Conservation (phyloP, 352 stramenopile genomes). For the Pythium rishiriense region DNA sequence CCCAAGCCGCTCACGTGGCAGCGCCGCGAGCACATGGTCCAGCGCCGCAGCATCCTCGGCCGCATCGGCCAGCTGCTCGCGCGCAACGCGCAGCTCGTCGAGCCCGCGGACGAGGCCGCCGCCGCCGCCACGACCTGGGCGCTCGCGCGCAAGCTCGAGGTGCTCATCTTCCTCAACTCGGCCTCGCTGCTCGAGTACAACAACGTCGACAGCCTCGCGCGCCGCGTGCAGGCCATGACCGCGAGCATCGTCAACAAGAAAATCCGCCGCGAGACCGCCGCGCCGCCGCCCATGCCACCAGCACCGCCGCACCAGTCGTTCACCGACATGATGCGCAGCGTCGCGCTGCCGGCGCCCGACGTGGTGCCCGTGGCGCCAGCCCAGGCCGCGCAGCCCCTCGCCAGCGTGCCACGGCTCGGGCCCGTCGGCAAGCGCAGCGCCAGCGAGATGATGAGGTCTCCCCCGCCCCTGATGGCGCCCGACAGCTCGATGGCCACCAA, state of each 20-base stretch:
- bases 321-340: slow-evolving; percentile 26
- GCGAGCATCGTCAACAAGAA: slow-evolving; percentile 86
- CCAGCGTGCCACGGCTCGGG: not conserved
- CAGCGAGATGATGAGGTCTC: slow-evolving; percentile 6
- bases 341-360: slow-evolving; percentile 1
- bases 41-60: slow-evolving; percentile 68
- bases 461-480: not conserved
- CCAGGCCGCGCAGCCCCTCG: not conserved
- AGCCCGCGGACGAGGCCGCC: slow-evolving; percentile 13
- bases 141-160: slow-evolving; percentile 78
- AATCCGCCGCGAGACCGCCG: slow-evolving; percentile 54
- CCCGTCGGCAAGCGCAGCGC: slow-evolving; percentile 15
- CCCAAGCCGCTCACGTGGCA: slow-evolving; percentile 85
- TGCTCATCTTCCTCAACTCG: slow-evolving; percentile 83
- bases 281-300: slow-evolving; percentile 1
- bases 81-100: slow-evolving; percentile 52
- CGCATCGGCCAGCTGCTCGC: slow-evolving; percentile 63
- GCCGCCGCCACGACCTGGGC: slow-evolving; percentile 58
- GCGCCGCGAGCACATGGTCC: slow-evolving; percentile 62
- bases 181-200: slow-evolving; percentile 79
- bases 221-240: slow-evolving; percentile 78
- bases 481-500: not conserved
- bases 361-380: slow-evolving; percentile 2
- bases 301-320: slow-evolving; percentile 12
- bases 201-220: slow-evolving; percentile 76